Base-by-base conservation (phyloP, 169 alveolate species). In the Eimeria sp. region DNA sequence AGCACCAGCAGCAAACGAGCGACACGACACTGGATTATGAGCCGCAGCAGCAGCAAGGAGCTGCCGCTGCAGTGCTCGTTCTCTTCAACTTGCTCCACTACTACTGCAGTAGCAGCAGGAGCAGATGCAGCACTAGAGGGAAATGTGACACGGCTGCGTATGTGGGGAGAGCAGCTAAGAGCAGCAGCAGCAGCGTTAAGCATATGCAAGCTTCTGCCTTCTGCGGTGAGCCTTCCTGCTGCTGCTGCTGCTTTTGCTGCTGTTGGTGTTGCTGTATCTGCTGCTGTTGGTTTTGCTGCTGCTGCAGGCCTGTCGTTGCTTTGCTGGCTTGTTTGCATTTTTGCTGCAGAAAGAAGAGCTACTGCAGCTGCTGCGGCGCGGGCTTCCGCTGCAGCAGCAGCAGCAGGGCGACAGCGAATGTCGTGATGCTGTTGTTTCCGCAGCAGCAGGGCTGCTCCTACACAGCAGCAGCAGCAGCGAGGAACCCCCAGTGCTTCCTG, bases 311-410 rank as follows among this genome's bases (percentile, higher is more conserved):
- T 20, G 54, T 14, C 43, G 4, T 40, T 47, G 73, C 51, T 82
- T 49, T 58, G n/a, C 14, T 14, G 34, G 22, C 45, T n/a, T 34
- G 14, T 80, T 47, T 49, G 20, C 45, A 80, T 49, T 34, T 34
- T 43, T 80, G 70, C 89, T 80, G 89, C 89, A 80, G 89, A 80
- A 49, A 22, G 89, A 80, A 30, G 89, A 80, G 89, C 40, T 80
- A 65, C 89, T 80, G 89, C 67, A 80, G 58, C 61, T 80, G 43
- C 70, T 80, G 43, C 89, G 25, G 6, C 10, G 67, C 6, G 89
- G 65, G n/a, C 40, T 10, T 30, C 67, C 51, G 70, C 89, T 14
- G 89, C 89, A 80, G 89, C 89, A 80, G 89, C 89, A 75, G 54
- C 84, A 75, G 54, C 84, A 75, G 43, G 18, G 84, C 30, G 58